These are phyloP conservation scores for Strobilomyces confusus DNA, from an alignment of 768 basidiomycete genomes.

Conservation along the genomic window DNA sequence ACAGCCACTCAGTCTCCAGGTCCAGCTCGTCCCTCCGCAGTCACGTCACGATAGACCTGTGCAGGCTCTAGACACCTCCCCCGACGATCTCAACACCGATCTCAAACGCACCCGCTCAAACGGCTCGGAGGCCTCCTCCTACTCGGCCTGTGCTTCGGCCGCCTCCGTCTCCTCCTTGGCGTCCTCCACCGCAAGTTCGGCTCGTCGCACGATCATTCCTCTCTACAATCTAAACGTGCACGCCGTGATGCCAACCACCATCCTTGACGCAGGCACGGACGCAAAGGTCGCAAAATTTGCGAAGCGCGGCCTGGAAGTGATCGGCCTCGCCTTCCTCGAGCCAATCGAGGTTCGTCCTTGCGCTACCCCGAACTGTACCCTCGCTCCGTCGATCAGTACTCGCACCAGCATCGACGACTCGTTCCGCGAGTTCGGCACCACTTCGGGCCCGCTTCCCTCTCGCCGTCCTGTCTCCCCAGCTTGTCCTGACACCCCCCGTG, in stretches of 20 bases:
- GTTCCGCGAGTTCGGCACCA: conserved; percentile 19
- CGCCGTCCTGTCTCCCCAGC: conserved; percentile 12
- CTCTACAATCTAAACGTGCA: conserved; percentile 87
- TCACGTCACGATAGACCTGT: conserved; percentile 40
- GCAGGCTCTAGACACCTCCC: conserved; percentile 42
- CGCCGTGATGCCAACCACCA: conserved; percentile 80
- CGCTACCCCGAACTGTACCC: conserved; percentile 8
- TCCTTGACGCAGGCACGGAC: conserved; percentile 86
- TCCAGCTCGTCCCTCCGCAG: conserved; percentile 77
- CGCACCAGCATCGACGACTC: conserved; percentile 30
- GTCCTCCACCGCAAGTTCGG: conserved; percentile 41
- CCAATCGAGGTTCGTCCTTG: conserved; percentile 67
- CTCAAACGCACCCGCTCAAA: conserved; percentile 35
- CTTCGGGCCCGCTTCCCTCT: not conserved
- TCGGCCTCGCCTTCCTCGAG: conserved; percentile 75
- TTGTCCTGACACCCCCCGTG: conserved; percentile 3
- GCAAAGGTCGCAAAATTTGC: conserved; percentile 78
- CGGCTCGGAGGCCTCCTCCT: conserved; percentile 47
- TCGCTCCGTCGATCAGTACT: conserved; percentile 15
- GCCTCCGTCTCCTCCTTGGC: conserved; percentile 37
- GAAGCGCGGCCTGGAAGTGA: conserved; percentile 69
- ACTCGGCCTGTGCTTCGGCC: conserved; percentile 49
- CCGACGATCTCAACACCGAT: conserved; percentile 28
- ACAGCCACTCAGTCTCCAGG: conserved; percentile 86
- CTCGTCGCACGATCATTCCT: conserved; percentile 75